These are phyloP conservation scores for Oryza rufipogon DNA, from an alignment of 176 grass and related monocot species.

Conservation along the genomic window DNA sequence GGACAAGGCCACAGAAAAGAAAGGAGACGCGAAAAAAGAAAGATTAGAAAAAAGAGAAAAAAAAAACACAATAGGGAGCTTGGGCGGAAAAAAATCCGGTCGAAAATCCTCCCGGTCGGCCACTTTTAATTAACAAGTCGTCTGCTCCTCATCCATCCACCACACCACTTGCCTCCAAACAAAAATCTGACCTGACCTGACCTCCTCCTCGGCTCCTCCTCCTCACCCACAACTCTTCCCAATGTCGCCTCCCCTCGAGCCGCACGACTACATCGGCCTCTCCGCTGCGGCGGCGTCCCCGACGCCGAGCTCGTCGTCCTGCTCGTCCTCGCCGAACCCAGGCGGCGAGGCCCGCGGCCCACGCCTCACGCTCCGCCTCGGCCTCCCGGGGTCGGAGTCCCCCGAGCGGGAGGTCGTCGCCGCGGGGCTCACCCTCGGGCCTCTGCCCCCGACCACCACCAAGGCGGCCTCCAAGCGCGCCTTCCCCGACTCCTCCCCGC, in stretches of 20 bases:
- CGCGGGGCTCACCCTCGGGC: constrained; percentile 45
- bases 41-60: background rate
- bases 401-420: constrained; percentile 49
- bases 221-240: background rate
- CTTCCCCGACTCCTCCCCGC: constrained; percentile 40
- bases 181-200: background rate
- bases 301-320: constrained; percentile 42
- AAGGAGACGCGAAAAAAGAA: background rate
- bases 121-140: constrained; percentile 50
- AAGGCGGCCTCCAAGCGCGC: constrained; percentile 55
- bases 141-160: background rate
- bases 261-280: constrained; percentile 65
- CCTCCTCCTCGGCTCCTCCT: background rate
- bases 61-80: background rate
- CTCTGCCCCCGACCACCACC: background rate
- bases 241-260: constrained; percentile 56
- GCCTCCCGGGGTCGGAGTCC: constrained; percentile 59
- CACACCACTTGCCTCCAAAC: constrained; percentile 21
- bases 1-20: constrained; percentile 29
- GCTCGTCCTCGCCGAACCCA: constrained; percentile 40
- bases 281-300: constrained; percentile 36
- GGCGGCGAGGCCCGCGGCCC: constrained; percentile 10
- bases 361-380: constrained; percentile 57
- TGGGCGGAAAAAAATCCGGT: constrained; percentile 19
- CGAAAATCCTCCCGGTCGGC: constrained; percentile 58